Conservation (phyloP, 2,329 filamentous ascomycete genomes). For the Teratosphaeria epicoccoides region DNA sequence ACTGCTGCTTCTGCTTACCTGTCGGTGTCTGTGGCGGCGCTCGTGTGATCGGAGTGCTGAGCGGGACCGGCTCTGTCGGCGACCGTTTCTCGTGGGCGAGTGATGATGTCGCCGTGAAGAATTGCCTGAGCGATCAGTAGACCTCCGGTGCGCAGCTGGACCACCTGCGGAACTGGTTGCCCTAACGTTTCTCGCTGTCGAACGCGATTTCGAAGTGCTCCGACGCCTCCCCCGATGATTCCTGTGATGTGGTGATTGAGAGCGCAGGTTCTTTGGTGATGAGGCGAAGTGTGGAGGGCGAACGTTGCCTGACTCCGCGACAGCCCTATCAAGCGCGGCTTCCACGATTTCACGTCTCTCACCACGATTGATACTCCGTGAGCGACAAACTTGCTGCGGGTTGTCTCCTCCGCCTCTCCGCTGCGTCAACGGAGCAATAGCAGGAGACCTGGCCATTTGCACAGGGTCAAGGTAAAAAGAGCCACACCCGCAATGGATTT, state of each 20-base stretch:
- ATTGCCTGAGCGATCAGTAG: neutral
- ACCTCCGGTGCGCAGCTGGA: neutral
- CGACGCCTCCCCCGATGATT: conserved; percentile 2
- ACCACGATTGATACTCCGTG: conserved; percentile 3
- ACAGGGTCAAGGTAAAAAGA: conserved; percentile 5
- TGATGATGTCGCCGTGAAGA: neutral
- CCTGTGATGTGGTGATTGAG: conserved; percentile 4
- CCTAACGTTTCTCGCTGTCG: neutral
- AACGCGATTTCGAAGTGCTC: conserved; percentile 2
- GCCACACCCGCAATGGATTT: conserved; percentile 2
- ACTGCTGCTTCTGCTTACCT: conserved; percentile 22
- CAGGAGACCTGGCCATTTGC: conserved; percentile 13
- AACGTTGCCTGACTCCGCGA: conserved; percentile 7
- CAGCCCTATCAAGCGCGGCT: conserved; percentile 4
- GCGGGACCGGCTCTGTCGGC: conserved; percentile 10
- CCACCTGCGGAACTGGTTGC: neutral
- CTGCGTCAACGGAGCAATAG: conserved; percentile 2
- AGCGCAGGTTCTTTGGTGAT: neutral
- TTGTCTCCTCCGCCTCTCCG: conserved; percentile 3
- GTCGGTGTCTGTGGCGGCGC: conserved; percentile 20
- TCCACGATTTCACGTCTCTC: neutral
- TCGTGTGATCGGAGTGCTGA: conserved; percentile 9
- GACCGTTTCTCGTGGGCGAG: conserved; percentile 16
- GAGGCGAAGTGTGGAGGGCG: conserved; percentile 9
- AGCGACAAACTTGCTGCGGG: conserved; percentile 4